Conservation (phyloP, 805 yeast species). For the Ogataea corticis region DNA sequence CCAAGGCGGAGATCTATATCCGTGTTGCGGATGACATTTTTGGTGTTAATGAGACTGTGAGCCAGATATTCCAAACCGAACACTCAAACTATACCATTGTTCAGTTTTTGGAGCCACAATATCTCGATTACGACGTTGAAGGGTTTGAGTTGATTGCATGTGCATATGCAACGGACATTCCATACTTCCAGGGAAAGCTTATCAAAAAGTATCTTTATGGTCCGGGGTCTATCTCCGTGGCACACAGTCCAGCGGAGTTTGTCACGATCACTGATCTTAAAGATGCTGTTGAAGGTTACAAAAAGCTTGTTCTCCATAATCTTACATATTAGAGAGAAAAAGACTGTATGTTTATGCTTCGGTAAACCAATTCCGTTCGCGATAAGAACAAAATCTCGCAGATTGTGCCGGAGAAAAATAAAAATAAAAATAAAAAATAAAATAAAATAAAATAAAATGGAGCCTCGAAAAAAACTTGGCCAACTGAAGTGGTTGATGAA, state of each 20-base stretch:
- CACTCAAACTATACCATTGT: conserved; percentile 15
- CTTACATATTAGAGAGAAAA: not conserved
- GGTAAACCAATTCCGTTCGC: conserved; percentile 9
- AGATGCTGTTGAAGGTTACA: conserved; percentile 51
- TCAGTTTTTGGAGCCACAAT: conserved; percentile 36
- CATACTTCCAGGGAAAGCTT: conserved; percentile 29
- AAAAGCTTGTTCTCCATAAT: conserved; percentile 34
- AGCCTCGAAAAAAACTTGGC: no score
- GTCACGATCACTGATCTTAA: conserved; percentile 44
- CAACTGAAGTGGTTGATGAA: no score
- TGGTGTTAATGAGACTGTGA: conserved; percentile 37
- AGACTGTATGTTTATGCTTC: not conserved
- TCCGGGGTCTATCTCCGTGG: conserved; percentile 57
- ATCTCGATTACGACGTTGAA: conserved; percentile 54
- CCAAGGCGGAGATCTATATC: conserved; percentile 45
- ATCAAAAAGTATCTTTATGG: conserved; percentile 52
- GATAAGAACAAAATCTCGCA: conserved; percentile 1
- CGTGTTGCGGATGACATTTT: conserved; percentile 51
- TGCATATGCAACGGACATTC: conserved; percentile 38
- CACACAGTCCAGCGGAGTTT: conserved; percentile 38
- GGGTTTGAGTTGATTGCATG: conserved; percentile 47
- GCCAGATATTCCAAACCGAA: conserved; percentile 28
- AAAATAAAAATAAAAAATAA: not conserved
- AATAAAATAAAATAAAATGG: not conserved
- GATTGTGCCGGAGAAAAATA: no score